Evolutionary conservation across 2,329 filamentous ascomycete species (phyloP).

Genomic region (Cadophora luteo-olivacea): DNA sequence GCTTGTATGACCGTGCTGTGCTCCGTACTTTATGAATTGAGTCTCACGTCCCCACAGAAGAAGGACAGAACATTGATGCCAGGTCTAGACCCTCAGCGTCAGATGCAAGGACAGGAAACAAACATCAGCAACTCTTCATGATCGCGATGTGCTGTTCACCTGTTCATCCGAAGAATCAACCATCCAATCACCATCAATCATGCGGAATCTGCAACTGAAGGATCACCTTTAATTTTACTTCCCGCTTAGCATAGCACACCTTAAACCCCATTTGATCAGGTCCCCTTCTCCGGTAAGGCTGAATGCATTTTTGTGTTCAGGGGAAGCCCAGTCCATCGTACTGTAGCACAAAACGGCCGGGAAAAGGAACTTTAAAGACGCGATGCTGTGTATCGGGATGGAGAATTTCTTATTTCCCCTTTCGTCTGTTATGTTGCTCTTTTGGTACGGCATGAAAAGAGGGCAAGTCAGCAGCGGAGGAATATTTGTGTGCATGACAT

Average conservation of each 20-base stretch:
- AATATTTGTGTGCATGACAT: background rate
- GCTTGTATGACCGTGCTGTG: background rate
- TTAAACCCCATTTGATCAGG: background rate
- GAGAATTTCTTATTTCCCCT: background rate
- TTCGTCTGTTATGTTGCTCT: background rate
- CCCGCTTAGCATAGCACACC: background rate
- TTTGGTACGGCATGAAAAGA: background rate
- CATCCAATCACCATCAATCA: background rate
- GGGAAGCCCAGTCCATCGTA: conserved; percentile 1
- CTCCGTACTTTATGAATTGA: background rate
- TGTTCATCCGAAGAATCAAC: background rate
- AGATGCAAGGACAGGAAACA: background rate
- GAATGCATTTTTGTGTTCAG: background rate
- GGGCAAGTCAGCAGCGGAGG: background rate
- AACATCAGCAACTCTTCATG: background rate
- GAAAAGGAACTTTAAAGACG: background rate
- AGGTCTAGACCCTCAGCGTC: background rate
- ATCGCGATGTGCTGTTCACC: background rate
- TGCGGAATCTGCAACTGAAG: background rate
- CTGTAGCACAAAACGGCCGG: background rate
- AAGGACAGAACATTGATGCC: background rate
- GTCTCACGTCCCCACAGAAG: background rate
- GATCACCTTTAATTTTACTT: conserved; percentile 8
- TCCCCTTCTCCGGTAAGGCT: conserved; percentile 3
- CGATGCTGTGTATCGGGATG: background rate